Base-by-base conservation (phyloP, 1,284 basidiomycete species). In the Trichosporon sp. region DNA sequence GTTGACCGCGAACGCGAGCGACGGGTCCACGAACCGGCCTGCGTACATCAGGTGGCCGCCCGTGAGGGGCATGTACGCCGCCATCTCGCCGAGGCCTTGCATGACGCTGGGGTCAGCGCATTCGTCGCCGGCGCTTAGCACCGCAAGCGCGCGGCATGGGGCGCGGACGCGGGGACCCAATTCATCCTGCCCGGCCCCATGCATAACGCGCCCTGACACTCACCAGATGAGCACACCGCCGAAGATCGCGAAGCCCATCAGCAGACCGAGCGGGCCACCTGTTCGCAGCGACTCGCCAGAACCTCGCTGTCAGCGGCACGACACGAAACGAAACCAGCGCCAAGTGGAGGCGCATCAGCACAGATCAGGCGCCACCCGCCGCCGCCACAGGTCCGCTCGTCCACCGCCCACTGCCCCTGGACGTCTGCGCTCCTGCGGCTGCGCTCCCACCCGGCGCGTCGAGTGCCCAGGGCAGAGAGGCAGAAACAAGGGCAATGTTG, bases 11-110 rank as follows among this genome's bases (percentile, higher is more conserved):
- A 81, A 77, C 23, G 75, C 75, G 13, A 78, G 75, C 0, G 76
- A 70, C 9, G 74, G 76, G 65, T 76, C 79, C 69, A 77, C 77
- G 72, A 74, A 78, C 9, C 77, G 73, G 8, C 34, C 25, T 7
- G 91, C 90, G 53, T 92, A 84, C 58, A 87, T 89, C 77, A 92
- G 89, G 78, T 92, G 91, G 2, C 91, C 88, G 65, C 88, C 89
- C 47, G 84, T 68, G 70, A 85, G 83, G 56, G 80, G 79, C 42
- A 82, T 76, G 53, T 77, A 77, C 23, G 71, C 60, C 7, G 71
- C 60, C 73, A 74, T 74, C 65, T 74, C 73, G 25, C 71, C 73
- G 38, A 74, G 73, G 21, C 70, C 73, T 31, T 68, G 67, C 73
- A 74, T 74, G 62, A 74, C 66, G 32, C 42, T 53, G 64, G 15